Evolutionary conservation across 306 rosid species (phyloP).

Genomic region (Rosa lucieae): DNA sequence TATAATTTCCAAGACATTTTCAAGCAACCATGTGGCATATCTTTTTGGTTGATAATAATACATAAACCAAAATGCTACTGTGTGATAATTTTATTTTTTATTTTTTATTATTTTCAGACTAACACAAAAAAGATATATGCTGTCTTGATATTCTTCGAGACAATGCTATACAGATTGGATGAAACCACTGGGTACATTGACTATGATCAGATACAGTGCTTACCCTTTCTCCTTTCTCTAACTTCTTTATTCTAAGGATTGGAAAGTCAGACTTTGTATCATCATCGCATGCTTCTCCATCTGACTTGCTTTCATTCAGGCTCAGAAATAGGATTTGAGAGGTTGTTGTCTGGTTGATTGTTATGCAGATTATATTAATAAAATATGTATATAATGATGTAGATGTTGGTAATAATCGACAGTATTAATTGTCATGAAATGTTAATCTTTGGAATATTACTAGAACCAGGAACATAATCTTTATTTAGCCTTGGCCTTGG

Average conservation of each 20-base stretch:
- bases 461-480: background rate
- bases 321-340: constrained; percentile 1
- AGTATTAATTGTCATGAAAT: background rate
- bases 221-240: too few relatives aligned
- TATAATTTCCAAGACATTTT: too few relatives aligned
- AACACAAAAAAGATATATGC: too few relatives aligned
- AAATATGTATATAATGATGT: background rate
- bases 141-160: too few relatives aligned
- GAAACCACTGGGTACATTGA: too few relatives aligned
- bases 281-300: background rate
- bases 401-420: background rate
- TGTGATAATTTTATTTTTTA: too few relatives aligned
- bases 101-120: too few relatives aligned
- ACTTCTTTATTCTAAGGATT: background rate
- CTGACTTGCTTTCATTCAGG: background rate
- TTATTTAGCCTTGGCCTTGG: background rate
- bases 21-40: too few relatives aligned
- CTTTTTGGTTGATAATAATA: too few relatives aligned
- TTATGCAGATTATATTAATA: background rate
- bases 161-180: too few relatives aligned
- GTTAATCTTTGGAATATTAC: background rate
- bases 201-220: too few relatives aligned
- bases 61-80: too few relatives aligned
- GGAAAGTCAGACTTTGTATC: background rate
- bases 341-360: background rate